A percentile compares a stretch with the other conserved stretches of the same genome.
phyloP scores from a whole-genome alignment of 2,329 filamentous ascomycete species.

The Camptophora hylomeconis region DNA sequence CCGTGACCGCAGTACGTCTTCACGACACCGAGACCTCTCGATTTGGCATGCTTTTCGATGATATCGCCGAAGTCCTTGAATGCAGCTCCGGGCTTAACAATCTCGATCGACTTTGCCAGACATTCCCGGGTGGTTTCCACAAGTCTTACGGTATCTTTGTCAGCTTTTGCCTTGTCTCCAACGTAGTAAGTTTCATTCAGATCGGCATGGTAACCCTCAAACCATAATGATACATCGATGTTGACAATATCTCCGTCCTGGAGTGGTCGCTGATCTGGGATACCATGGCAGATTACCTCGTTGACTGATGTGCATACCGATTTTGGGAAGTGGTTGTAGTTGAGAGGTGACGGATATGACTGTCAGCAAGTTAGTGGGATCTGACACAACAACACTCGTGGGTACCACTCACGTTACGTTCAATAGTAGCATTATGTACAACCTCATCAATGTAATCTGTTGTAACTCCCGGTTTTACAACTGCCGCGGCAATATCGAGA shows the following conservation, averaged over 20 bases:
- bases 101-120: conserved; percentile 76
- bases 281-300: conserved; percentile 97
- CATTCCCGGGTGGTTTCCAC: conserved; percentile 84
- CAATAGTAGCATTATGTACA: conserved; percentile 87
- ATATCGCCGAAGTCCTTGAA: conserved; percentile 88
- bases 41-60: conserved; percentile 91
- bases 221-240: conserved; percentile 89
- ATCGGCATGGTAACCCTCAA: conserved; percentile 89
- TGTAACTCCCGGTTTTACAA: conserved; percentile 77
- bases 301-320: conserved; percentile 94
- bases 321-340: conserved; percentile 95
- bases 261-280: conserved; percentile 78
- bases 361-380: conserved; percentile 25
- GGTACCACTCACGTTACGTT: conserved; percentile 60
- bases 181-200: conserved; percentile 99
- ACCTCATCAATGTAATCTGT: conserved; percentile 92
- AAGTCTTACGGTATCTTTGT: conserved; percentile 78
- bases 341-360: conserved; percentile 89
- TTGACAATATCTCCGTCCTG: conserved; percentile 93
- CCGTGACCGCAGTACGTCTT: conserved; percentile 94
- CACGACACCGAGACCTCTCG: conserved; percentile 74
- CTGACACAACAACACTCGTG: not conserved
- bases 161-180: conserved; percentile 69
- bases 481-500: conserved; percentile 77
- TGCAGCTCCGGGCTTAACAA: conserved; percentile 83